Conservation (phyloP, 768 basidiomycete species). For the Lanmaoa rubissima region DNA sequence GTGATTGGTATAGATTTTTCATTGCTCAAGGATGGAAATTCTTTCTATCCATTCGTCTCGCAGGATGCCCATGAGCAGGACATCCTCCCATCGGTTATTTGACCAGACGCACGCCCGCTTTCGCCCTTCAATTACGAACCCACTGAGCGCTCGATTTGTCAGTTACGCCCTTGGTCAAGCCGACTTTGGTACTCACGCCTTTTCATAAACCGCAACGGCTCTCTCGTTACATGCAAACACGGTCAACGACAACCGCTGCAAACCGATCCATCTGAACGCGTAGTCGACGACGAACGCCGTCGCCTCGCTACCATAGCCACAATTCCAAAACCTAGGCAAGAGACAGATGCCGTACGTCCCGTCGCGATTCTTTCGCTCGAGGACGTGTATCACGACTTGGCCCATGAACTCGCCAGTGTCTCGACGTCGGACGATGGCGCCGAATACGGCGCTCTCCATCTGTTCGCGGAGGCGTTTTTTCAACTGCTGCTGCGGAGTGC, state of each 20-base stretch:
- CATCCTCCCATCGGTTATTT: constrained; percentile 38
- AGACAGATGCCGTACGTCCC: constrained; percentile 35
- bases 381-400: constrained; percentile 27
- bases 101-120: constrained; percentile 37
- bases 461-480: constrained; percentile 17
- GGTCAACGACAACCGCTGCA: constrained; percentile 42
- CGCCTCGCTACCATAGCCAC: constrained; percentile 43
- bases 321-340: constrained; percentile 33
- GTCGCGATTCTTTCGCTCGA: constrained; percentile 29
- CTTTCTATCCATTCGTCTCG: constrained; percentile 39
- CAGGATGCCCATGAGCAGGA: constrained; percentile 38
- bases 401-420: constrained; percentile 34
- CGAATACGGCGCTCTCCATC: constrained; percentile 29
- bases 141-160: constrained; percentile 23
- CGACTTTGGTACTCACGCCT: constrained; percentile 34
- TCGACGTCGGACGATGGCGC: constrained; percentile 28
- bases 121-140: constrained; percentile 40
- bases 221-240: constrained; percentile 39
- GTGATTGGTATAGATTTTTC: background rate
- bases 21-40: constrained; percentile 22
- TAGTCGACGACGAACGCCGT: constrained; percentile 41
- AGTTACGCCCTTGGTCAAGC: background rate
- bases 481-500: constrained; percentile 8
- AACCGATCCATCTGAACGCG: constrained; percentile 37
- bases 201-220: constrained; percentile 41